Evolutionary conservation across 148 eudicot genomes (phyloP).

Genomic region (Arctostaphylos glauca): DNA sequence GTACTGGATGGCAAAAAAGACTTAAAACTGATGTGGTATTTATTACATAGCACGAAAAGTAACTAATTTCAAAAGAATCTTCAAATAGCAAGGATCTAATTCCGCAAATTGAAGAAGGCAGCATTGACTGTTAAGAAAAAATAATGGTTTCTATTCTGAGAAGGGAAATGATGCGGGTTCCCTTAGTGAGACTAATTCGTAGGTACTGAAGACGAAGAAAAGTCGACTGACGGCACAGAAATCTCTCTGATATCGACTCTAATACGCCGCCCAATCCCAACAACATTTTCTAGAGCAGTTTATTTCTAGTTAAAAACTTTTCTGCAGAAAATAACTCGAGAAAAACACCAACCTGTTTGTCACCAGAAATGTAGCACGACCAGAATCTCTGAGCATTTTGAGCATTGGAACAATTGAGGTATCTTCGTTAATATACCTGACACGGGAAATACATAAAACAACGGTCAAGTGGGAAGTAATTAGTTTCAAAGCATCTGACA

Average conservation of each 20-base stretch:
- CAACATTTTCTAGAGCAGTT: neutral
- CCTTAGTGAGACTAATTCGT: neutral
- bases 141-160: neutral
- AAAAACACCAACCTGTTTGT: conserved; percentile 68
- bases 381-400: conserved; percentile 86
- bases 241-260: neutral
- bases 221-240: neutral
- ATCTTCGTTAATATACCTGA: conserved; percentile 91
- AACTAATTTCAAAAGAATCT: neutral
- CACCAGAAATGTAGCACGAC: conserved; percentile 90
- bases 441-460: neutral
- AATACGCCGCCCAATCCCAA: neutral
- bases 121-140: neutral
- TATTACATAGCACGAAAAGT: too few species aligned
- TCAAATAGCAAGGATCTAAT: neutral
- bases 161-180: neutral
- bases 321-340: neutral
- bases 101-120: neutral
- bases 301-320: neutral
- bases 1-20: neutral
- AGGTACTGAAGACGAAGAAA: neutral
- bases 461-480: conserved; percentile 1
- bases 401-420: conserved; percentile 79
- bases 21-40: too few species aligned
- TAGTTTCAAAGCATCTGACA: neutral